Evolutionary conservation across 176 grass and related monocot species (phyloP).

Genomic region (Oryza glaberrima): DNA sequence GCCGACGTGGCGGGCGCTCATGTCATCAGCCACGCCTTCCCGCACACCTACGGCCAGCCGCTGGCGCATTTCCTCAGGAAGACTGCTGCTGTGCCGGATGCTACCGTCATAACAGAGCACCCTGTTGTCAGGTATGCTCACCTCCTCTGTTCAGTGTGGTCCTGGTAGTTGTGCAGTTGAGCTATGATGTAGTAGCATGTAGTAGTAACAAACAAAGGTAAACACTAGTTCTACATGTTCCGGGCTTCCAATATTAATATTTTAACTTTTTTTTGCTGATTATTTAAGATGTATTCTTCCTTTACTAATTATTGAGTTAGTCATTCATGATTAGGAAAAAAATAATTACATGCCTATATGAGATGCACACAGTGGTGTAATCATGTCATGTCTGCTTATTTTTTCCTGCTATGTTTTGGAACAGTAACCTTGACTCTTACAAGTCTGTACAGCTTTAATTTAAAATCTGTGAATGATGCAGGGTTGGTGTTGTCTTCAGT

Average conservation of each 20-base stretch:
- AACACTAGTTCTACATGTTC: not conserved
- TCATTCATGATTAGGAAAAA: not conserved
- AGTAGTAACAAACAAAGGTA: not conserved
- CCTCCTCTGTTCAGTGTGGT: slow-evolving; percentile 36
- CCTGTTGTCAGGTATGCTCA: slow-evolving; percentile 55
- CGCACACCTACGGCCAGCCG: slow-evolving; percentile 70
- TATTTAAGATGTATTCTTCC: not conserved
- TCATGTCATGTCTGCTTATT: slow-evolving; percentile 4
- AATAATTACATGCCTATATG: not conserved
- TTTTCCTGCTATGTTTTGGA: not conserved
- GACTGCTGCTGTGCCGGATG: slow-evolving; percentile 52
- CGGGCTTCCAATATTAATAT: not conserved
- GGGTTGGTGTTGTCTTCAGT: slow-evolving; percentile 95
- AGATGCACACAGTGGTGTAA: not conserved
- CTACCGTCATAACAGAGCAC: slow-evolving; percentile 59
- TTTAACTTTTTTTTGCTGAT: not conserved
- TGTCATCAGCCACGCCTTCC: slow-evolving; percentile 64
- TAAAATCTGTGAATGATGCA: slow-evolving; percentile 29
- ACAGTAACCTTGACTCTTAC: not conserved
- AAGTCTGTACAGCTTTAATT: not conserved
- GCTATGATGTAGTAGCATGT: not conserved
- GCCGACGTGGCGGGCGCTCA: slow-evolving; percentile 57
- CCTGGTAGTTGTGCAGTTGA: not conserved
- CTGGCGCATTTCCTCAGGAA: slow-evolving; percentile 69
- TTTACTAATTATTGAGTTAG: not conserved